A percentile compares a stretch with the other conserved stretches of the same genome.
These are phyloP conservation scores for Durusdinium trenchii DNA, from an alignment of 73 alveolate genomes.

Conservation along the genomic window DNA sequence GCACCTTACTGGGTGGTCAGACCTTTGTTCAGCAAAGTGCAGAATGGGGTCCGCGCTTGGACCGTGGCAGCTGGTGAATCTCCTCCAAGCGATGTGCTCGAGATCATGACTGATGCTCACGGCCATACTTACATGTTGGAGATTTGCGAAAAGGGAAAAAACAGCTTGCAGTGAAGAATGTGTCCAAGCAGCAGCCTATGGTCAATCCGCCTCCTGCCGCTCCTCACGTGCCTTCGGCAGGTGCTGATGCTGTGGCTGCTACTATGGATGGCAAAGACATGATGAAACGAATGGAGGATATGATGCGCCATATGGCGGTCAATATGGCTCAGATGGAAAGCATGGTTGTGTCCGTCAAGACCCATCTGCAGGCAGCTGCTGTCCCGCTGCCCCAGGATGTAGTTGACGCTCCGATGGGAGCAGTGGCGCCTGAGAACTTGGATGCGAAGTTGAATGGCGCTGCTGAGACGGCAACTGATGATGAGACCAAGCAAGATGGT, in stretches of 20 bases:
- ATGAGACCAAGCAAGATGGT: no score
- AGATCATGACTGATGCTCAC: neutral
- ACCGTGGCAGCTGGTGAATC: conserved; percentile 34
- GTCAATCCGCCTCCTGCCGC: no score
- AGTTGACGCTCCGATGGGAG: neutral
- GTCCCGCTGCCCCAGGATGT: no score
- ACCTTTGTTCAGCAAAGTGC: conserved; percentile 1
- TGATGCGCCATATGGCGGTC: neutral
- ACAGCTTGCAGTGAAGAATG: neutral
- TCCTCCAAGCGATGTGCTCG: conserved; percentile 11
- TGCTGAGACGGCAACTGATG: neutral
- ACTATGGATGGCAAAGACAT: neutral
- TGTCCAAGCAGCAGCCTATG: neutral
- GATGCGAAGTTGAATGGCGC: neutral
- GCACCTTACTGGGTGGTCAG: neutral
- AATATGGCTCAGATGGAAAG: neutral
- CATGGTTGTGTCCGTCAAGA: neutral
- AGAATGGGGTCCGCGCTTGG: conserved; percentile 27
- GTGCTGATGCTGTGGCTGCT: no score
- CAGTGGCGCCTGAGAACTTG: neutral
- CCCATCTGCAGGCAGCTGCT: neutral
- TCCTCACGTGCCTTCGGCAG: no score
- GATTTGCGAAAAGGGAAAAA: neutral
- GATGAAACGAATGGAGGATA: neutral
- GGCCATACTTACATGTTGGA: neutral